Base-by-base conservation (phyloP, 108 stramenopile species). In the Fistulifera solaris region DNA sequence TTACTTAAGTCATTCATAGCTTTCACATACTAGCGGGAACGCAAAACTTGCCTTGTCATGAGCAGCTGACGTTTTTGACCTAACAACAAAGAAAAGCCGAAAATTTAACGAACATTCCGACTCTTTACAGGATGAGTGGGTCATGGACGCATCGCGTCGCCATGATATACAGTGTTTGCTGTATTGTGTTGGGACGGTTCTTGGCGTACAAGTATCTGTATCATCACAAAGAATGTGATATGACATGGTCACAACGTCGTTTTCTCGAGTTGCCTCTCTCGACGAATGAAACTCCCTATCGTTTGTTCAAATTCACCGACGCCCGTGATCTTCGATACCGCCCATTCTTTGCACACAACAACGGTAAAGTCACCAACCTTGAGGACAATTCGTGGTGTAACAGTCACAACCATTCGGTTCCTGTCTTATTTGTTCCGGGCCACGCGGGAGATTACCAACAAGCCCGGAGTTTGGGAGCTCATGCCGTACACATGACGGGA, bases 391-490 rank as follows among this genome's bases (percentile, higher is more conserved):
- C n/a, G 14, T 25, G 57, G 13, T 48, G 57, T 45, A 40, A 25
- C 40, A 50, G 27, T 40, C 44, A 23, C 16, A 11, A 45, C 52
- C 38, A 66, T 66, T 1, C 47, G 52, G 59, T 72, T 59, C 17
- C 54, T 22, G 84, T 90, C 6, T 65, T 90, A 15, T 90, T 74
- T 55, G 53, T 90, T 24, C 88, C 88, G 28, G 88, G 88, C 21
- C 88, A 90, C 52, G 83, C 82, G 76, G 88, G 88, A 40, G 71
- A 66, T 19, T 80, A 81, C 54, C 52, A 58, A 11, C 88, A 90
- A 56, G 58, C 81, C 0, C 75, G 84, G 18, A 81, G 78, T 1
- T 26, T 90, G 10, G 88, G 88, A 21, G 88, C 88, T 4, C 88
- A 90, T 75, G 88, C 84, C n/a, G 73, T 76, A 8, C 60, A 68